Evolutionary conservation across 805 yeast species (phyloP), one percentile per base, ranked within the genome.

Genomic region (Ogataea pini): DNA sequence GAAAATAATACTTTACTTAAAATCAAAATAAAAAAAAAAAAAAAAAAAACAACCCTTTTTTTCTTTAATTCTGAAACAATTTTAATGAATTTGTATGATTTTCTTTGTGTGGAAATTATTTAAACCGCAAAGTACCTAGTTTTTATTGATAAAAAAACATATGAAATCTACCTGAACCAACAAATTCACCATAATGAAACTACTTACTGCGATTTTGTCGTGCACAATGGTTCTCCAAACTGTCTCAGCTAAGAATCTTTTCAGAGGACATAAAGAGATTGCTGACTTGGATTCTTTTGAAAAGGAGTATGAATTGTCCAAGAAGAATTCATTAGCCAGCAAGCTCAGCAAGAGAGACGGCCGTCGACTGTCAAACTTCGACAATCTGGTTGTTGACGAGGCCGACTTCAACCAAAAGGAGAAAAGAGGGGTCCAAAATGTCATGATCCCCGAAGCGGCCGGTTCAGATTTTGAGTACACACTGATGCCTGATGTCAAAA

Each of bases 401-500:
- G 39, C 40, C 6, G 29, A 40, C 6, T 3, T n/a, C 20, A 27
- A n/a, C 10, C 37, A 42, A 14, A 33, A 43, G 39, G 40, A 16
- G 20, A 46, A 46, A 38, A 42, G 46, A 36, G 51, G 44, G 36
- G 55, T 42, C 8, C 36, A 38, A 41, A 28, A 37, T 28, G 36
- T 44, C 9, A 20, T 43, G 24, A 42, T 37, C 20, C 29, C 47
- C 14, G 48, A 44, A 18, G 27, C 47, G 4, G 50, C 47, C 17
- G 27, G 45, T 16, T 29, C 44, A 9, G 32, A 45, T n/a, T 42
- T 54, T 16, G 49, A 60, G 33, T 48, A 48, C 41, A 53, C 66
- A 1, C 46, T 65, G 25, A 34, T 59, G 50, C 68, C 68, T 7
- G 58, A 63, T 18, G 60, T 49, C 17, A 44, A 49, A 20, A 40